Conservation (phyloP, 2,329 filamentous ascomycete species). For the Knufia petricola region DNA sequence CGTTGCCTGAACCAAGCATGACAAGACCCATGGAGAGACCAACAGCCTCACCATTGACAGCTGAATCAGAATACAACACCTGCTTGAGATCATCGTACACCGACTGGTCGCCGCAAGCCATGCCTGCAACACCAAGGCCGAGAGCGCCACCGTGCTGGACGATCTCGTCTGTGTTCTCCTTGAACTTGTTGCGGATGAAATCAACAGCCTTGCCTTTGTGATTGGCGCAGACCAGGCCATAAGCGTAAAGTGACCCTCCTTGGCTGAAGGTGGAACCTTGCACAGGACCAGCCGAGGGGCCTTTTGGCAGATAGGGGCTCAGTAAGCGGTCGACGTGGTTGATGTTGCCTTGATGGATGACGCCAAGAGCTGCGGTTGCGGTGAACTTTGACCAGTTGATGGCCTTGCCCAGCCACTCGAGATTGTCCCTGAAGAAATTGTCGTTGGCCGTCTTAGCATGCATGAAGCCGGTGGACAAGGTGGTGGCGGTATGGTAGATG, state of each 20-base stretch:
- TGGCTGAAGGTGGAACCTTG: constrained; percentile 89
- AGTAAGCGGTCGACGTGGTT: constrained; percentile 87
- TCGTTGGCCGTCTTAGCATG: constrained; percentile 97
- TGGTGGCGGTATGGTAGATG: constrained; percentile 96
- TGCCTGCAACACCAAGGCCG: constrained; percentile 89
- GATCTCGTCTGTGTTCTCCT: constrained; percentile 56
- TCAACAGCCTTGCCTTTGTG: constrained; percentile 74
- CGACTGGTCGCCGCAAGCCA: constrained; percentile 85
- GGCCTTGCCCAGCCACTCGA: constrained; percentile 96
- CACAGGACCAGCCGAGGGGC: constrained; percentile 50
- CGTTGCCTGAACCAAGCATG: constrained; percentile 96
- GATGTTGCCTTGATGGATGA: constrained; percentile 92
- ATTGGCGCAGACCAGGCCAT: constrained; percentile 94
- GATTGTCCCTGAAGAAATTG: constrained; percentile 95
- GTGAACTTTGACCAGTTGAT: constrained; percentile 99
- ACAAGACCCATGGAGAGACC: constrained; percentile 94
- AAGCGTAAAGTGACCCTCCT: constrained; percentile 88
- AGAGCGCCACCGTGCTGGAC: constrained; percentile 95
- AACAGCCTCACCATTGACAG: constrained; percentile 92
- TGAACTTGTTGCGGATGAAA: constrained; percentile 38
- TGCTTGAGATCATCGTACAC: constrained; percentile 86
- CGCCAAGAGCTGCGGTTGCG: constrained; percentile 87
- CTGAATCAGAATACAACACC: constrained; percentile 86
- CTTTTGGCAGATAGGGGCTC: constrained; percentile 83
- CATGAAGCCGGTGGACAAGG: constrained; percentile 98